Percentiles rank a stretch among this genome's conserved stretches.
These are phyloP conservation scores for Umbelopsis sp. DNA, from an alignment of 371 early-diverging fungal genomes.

Conservation along the genomic window DNA sequence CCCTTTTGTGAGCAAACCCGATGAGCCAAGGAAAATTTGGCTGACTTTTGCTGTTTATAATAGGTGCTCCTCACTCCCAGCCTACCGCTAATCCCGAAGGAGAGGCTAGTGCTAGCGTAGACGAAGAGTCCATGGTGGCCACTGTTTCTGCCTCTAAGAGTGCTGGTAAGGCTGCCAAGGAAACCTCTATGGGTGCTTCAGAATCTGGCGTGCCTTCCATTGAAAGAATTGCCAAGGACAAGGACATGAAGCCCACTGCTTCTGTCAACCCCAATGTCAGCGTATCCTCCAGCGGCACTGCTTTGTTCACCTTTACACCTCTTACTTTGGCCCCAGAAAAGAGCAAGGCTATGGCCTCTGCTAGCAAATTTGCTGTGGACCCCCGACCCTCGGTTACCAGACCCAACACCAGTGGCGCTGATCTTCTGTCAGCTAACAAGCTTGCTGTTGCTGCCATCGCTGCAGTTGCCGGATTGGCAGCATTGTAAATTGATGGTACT, in stretches of 20 bases:
- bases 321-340: slow-evolving; percentile 43
- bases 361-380: background rate
- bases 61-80: background rate
- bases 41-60: background rate
- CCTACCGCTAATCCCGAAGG: background rate
- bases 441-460: slow-evolving; percentile 5
- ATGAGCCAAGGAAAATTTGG: background rate
- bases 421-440: background rate
- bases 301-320: slow-evolving; percentile 31
- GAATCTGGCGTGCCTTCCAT: background rate
- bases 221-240: background rate
- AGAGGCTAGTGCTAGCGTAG: background rate
- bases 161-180: no score
- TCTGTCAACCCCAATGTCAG: background rate
- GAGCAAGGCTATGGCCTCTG: slow-evolving; percentile 16
- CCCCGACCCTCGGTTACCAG: background rate
- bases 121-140: background rate
- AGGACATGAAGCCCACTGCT: background rate
- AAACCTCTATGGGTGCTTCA: background rate
- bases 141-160: background rate
- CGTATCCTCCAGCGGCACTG: background rate
- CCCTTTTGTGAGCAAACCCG: background rate
- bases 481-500: background rate
- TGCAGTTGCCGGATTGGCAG: slow-evolving; percentile 7
- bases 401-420: background rate